A percentile compares a stretch with the other conserved stretches of the same genome.
phyloP scores from a whole-genome alignment of 2,329 filamentous ascomycete genomes.

The Geosmithia morbida region DNA sequence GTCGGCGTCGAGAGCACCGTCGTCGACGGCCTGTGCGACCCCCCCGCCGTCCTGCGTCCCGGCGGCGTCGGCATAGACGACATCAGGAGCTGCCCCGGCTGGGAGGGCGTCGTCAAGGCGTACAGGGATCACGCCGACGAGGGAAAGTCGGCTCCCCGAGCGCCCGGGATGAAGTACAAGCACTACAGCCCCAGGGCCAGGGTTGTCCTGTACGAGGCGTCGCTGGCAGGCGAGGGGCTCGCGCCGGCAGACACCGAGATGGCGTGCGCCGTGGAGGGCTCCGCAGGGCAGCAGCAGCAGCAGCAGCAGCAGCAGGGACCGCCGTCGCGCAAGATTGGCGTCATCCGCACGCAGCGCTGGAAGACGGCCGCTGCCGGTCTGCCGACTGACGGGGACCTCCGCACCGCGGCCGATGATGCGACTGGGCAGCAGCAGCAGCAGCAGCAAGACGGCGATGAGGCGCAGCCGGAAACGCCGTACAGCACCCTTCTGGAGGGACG shows the following conservation, averaged over 20 bases:
- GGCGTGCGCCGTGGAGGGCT: conserved; percentile 1
- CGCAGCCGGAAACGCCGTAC: conserved; percentile 16
- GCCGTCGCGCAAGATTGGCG: conserved; percentile 24
- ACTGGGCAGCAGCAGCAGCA: conserved; percentile 11
- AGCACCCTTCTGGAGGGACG: conserved; percentile 26
- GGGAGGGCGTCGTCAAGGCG: conserved; percentile 62
- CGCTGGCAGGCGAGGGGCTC: conserved; percentile 20
- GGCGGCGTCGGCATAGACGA: conserved; percentile 79
- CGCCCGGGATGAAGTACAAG: conserved; percentile 97
- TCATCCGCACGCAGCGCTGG: conserved; percentile 44
- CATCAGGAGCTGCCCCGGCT: conserved; percentile 58
- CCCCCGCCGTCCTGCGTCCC: conserved; percentile 71
- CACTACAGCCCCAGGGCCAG: conserved; percentile 88
- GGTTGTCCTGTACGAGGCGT: conserved; percentile 67
- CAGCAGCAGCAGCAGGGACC: no score
- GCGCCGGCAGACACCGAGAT: conserved; percentile 16
- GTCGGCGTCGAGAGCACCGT: conserved; percentile 97
- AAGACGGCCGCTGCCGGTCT: conserved; percentile 26
- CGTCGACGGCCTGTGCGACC: conserved; percentile 72
- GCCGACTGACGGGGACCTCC: conserved; percentile 13
- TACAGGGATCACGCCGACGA: conserved; percentile 65
- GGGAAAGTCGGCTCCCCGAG: conserved; percentile 53
- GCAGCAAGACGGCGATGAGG: conserved; percentile 3
- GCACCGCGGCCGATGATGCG: conserved; percentile 5
- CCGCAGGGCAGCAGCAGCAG: no score